Evolutionary conservation across 495 filamentous ascomycete species (phyloP).

Genomic region (Penicillium turbatum): DNA sequence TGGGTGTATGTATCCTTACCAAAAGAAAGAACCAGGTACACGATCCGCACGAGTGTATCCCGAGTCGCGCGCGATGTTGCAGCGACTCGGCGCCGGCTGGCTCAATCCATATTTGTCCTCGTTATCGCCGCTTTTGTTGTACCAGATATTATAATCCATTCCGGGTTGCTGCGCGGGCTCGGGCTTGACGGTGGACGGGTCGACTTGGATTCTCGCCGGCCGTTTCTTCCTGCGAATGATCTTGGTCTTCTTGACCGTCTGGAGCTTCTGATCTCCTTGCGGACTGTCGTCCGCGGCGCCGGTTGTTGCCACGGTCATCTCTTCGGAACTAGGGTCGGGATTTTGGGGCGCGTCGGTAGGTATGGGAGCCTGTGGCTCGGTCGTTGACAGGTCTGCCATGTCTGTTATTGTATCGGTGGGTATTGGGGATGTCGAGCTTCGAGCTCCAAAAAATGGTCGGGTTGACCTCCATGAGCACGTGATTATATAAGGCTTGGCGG

Average conservation of each 20-base stretch:
- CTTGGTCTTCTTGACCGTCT: constrained; percentile 45
- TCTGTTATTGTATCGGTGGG: constrained; percentile 1
- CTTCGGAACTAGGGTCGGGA: constrained; percentile 12
- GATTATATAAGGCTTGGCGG: constrained; percentile 25
- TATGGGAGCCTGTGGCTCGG: constrained; percentile 16
- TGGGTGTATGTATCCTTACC: constrained; percentile 23
- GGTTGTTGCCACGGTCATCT: constrained; percentile 23
- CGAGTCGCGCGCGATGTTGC: constrained; percentile 73
- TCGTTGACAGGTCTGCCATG: constrained; percentile 34
- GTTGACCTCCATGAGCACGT: neutral
- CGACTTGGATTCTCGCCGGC: constrained; percentile 68
- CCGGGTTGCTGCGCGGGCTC: constrained; percentile 87
- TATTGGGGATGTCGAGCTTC: constrained; percentile 5
- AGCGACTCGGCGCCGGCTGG: constrained; percentile 67
- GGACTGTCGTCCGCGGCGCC: constrained; percentile 16
- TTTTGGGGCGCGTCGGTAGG: neutral
- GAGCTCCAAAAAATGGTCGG: constrained; percentile 9
- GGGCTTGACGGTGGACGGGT: constrained; percentile 72
- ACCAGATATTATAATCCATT: constrained; percentile 89
- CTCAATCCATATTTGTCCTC: constrained; percentile 81
- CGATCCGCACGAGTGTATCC: constrained; percentile 90
- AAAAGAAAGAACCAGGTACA: constrained; percentile 78
- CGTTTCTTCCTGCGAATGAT: constrained; percentile 50
- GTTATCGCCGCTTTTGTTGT: constrained; percentile 64
- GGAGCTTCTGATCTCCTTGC: constrained; percentile 16